phyloP scores from a whole-genome alignment of 805 yeast genomes.

The Yamadazyma ubonensis region DNA sequence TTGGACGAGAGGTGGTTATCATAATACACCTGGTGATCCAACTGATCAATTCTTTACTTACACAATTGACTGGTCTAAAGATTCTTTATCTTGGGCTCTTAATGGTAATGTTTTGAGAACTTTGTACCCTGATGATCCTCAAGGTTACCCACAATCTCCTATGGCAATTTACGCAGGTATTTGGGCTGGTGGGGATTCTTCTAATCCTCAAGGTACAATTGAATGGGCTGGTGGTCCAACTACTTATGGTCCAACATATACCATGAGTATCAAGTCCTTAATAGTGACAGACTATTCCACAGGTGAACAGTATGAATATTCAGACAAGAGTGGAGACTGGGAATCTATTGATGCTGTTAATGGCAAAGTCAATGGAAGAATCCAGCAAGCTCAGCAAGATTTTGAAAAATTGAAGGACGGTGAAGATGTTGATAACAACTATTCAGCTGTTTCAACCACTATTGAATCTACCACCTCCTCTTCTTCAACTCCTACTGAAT shows the following conservation, averaged over 20 bases:
- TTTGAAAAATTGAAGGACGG: conserved; percentile 34
- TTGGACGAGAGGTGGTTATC: conserved; percentile 78
- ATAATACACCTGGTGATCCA: conserved; percentile 53
- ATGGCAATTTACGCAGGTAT: conserved; percentile 68
- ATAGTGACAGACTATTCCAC: conserved; percentile 68
- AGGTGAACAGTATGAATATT: conserved; percentile 57
- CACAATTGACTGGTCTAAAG: conserved; percentile 80
- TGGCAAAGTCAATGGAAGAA: conserved; percentile 65
- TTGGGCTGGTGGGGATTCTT: conserved; percentile 83
- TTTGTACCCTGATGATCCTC: conserved; percentile 47
- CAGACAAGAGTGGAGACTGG: conserved; percentile 58
- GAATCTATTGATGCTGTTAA: conserved; percentile 54
- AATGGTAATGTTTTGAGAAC: conserved; percentile 73
- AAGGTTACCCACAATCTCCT: conserved; percentile 91
- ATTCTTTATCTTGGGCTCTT: conserved; percentile 62
- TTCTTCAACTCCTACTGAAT: conserved; percentile 3
- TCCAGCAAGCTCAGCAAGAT: conserved; percentile 37
- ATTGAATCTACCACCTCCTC: conserved; percentile 3
- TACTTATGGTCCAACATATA: conserved; percentile 67
- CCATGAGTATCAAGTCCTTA: conserved; percentile 60
- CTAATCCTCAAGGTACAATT: conserved; percentile 64
- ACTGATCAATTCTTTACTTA: conserved; percentile 67
- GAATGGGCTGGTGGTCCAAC: conserved; percentile 82
- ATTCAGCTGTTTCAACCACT: neutral
- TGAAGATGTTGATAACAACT: conserved; percentile 18